Evolutionary conservation across 176 grass and related monocot species (phyloP).

Genomic region (Triticum monococcum): DNA sequence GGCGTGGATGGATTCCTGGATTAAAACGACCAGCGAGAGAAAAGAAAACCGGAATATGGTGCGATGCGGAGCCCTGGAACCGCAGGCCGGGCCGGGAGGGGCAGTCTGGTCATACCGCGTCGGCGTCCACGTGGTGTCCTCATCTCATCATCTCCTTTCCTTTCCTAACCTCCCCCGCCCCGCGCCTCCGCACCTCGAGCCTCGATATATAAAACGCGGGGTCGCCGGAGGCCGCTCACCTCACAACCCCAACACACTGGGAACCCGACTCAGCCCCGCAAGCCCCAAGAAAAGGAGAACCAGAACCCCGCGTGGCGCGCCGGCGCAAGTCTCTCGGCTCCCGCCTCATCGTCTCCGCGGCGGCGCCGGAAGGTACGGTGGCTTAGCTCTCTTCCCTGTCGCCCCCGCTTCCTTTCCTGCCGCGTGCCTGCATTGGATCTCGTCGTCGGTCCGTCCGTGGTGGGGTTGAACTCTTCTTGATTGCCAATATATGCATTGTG

Average conservation of each 20-base stretch:
- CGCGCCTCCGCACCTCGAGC: no score
- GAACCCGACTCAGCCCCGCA: neutral
- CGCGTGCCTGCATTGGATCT: neutral
- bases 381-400: neutral
- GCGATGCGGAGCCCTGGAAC: neutral
- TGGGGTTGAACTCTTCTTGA: neutral
- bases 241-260: neutral
- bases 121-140: neutral
- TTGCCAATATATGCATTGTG: neutral
- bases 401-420: neutral
- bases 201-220: neutral
- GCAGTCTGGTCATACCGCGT: neutral
- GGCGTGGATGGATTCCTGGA: no score
- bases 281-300: neutral
- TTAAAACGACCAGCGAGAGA: neutral
- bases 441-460: neutral
- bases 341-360: neutral
- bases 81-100: neutral
- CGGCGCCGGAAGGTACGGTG: slow-evolving; percentile 19
- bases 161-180: no score
- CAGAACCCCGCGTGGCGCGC: neutral
- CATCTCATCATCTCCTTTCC: neutral
- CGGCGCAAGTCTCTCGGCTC: neutral
- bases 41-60: neutral
- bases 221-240: neutral